phyloP scores from a whole-genome alignment of 352 stramenopile species.

The Phytopythium vexans region DNA sequence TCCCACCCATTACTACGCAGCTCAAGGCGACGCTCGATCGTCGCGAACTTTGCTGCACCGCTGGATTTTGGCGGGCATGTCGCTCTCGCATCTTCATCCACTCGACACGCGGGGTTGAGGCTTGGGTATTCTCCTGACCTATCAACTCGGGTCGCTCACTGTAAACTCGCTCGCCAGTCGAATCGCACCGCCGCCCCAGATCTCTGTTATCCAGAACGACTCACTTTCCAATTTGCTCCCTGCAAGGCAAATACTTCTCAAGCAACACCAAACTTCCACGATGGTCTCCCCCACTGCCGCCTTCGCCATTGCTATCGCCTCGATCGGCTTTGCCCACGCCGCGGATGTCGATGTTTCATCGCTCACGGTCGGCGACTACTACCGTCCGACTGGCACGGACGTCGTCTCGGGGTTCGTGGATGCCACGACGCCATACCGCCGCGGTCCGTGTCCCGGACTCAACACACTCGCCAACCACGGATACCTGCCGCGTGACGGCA shows the following conservation, averaged over 20 bases:
- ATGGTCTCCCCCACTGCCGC: neutral
- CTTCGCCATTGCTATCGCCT: constrained; percentile 1
- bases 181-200: neutral
- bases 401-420: constrained; percentile 26
- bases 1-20: no score
- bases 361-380: constrained; percentile 20
- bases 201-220: no score
- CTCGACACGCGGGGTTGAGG: no score
- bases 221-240: neutral
- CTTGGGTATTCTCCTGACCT: no score
- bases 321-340: neutral
- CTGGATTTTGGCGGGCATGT: no score
- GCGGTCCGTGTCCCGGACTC: constrained; percentile 42
- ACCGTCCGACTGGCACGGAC: constrained; percentile 14
- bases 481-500: constrained; percentile 43
- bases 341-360: neutral
- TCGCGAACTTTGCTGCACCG: no score
- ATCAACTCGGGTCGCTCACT: no score
- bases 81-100: no score
- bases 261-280: neutral
- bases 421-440: constrained; percentile 19
- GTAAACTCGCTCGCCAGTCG: neutral
- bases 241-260: constrained; percentile 3
- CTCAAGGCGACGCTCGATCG: no score
- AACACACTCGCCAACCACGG: constrained; percentile 61